Conservation (phyloP, 2,329 filamentous ascomycete species). For the Raffaelea deltoideospora region DNA sequence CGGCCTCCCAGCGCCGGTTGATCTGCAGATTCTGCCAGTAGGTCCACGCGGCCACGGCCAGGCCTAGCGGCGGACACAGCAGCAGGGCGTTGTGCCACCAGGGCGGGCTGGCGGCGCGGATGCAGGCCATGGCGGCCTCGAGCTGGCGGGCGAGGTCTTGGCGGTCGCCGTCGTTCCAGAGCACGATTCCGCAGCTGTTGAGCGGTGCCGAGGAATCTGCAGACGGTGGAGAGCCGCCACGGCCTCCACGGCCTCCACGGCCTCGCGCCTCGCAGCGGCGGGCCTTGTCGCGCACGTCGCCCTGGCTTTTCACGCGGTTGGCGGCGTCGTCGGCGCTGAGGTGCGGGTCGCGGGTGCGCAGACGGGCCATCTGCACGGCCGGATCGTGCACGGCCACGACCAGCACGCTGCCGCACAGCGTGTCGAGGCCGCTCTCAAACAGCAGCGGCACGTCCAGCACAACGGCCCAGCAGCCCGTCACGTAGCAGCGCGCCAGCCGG, state of each 20-base stretch:
- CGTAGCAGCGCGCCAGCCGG: conserved; percentile 55
- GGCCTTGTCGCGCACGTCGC: conserved; percentile 73
- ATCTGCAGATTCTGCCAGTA: conserved; percentile 57
- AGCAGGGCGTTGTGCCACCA: conserved; percentile 70
- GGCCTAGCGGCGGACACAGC: conserved; percentile 60
- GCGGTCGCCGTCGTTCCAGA: conserved; percentile 77
- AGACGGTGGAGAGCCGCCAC: no score
- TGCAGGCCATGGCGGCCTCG: conserved; percentile 44
- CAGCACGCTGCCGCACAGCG: conserved; percentile 68
- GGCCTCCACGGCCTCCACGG: conserved; percentile 26
- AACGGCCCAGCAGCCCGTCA: conserved; percentile 70
- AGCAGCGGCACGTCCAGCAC: conserved; percentile 85
- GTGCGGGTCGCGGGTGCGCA: conserved; percentile 62
- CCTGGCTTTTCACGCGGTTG: conserved; percentile 76
- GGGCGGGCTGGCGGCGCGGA: conserved; percentile 48
- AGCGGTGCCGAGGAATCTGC: conserved; percentile 44
- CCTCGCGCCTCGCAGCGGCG: conserved; percentile 53
- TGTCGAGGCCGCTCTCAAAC: conserved; percentile 78
- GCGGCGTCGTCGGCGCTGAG: conserved; percentile 72
- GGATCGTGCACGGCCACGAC: conserved; percentile 78
- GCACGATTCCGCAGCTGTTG: conserved; percentile 59
- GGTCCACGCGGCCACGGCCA: conserved; percentile 52
- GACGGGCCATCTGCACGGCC: conserved; percentile 63
- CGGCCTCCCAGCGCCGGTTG: conserved; percentile 54
- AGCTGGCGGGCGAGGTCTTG: conserved; percentile 56